Conservation (phyloP, 768 basidiomycete species). For the Mycena rosella region DNA sequence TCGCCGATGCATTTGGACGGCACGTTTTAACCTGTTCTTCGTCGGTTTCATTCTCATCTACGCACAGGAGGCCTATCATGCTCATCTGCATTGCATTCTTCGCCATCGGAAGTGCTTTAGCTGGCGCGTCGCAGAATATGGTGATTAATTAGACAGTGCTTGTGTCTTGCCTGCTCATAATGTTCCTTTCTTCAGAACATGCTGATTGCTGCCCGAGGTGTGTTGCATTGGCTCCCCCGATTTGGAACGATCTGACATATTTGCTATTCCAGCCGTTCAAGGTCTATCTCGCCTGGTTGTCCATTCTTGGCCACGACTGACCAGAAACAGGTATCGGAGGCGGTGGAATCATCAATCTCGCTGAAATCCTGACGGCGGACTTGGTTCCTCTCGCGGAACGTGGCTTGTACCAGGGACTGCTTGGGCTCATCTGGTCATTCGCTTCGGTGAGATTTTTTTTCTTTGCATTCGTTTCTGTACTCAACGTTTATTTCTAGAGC, state of each 20-base stretch:
- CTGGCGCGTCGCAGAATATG: conserved; percentile 56
- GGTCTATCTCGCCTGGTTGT: conserved; percentile 8
- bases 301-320: background rate
- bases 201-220: conserved; percentile 55
- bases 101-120: conserved; percentile 56
- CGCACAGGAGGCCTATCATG: conserved; percentile 43
- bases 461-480: background rate
- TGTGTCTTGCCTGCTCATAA: background rate
- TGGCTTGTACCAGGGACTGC: conserved; percentile 49
- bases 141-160: background rate
- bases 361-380: conserved; percentile 57
- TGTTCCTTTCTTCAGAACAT: conserved; percentile 29
- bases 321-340: conserved; percentile 44
- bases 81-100: conserved; percentile 49
- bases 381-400: conserved; percentile 58
- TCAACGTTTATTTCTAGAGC: conserved; percentile 7
- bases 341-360: conserved; percentile 50
- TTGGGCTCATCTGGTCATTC: conserved; percentile 48
- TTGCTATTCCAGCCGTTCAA: conserved; percentile 39
- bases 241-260: background rate
- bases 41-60: background rate
- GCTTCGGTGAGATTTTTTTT: conserved; percentile 42
- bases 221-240: background rate
- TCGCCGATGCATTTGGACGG: conserved; percentile 52
- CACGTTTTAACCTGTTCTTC: background rate